Evolutionary conservation across 1,284 basidiomycete species (phyloP).

Genomic region (Sphaerobolus stellatus): DNA sequence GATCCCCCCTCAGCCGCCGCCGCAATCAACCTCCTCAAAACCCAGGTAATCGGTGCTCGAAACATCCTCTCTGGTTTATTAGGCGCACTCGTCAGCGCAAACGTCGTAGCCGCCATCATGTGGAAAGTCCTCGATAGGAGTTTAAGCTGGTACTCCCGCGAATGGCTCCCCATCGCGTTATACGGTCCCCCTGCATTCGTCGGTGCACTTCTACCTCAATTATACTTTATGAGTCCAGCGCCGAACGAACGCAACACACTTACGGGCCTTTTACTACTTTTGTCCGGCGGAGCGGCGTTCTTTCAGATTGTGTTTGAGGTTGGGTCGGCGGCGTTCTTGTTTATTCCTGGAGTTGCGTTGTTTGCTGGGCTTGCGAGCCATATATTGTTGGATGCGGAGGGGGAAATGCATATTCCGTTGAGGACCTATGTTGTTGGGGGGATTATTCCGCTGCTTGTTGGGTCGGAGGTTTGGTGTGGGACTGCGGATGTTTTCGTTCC

Average conservation of each 20-base stretch:
- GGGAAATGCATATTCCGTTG: slow-evolving; percentile 27
- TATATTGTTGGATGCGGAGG: slow-evolving; percentile 42
- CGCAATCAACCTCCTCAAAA: slow-evolving; percentile 33
- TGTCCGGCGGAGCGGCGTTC: slow-evolving; percentile 49
- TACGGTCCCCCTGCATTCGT: slow-evolving; percentile 77
- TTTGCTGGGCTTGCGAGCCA: slow-evolving; percentile 48
- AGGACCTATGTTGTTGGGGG: slow-evolving; percentile 68
- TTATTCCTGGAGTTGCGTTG: slow-evolving; percentile 55
- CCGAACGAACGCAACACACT: slow-evolving; percentile 62
- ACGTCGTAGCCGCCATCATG: slow-evolving; percentile 76
- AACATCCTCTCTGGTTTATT: slow-evolving; percentile 50
- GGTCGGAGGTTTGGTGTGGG: slow-evolving; percentile 67
- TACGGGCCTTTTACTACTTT: slow-evolving; percentile 59
- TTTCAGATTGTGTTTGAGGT: slow-evolving; percentile 59
- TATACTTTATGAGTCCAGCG: slow-evolving; percentile 32
- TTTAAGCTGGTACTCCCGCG: slow-evolving; percentile 79
- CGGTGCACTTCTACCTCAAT: slow-evolving; percentile 41
- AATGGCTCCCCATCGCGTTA: slow-evolving; percentile 69
- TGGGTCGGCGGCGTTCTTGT: slow-evolving; percentile 70
- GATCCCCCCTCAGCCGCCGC: no score
- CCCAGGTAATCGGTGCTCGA: slow-evolving; percentile 39
- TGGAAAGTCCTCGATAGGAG: slow-evolving; percentile 59
- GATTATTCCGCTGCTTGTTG: slow-evolving; percentile 62
- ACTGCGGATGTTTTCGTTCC: slow-evolving; percentile 92
- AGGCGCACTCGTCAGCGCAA: slow-evolving; percentile 64